Evolutionary conservation across 257 asterid genomes (phyloP).

Genomic region (Rubia yunnanensis): DNA sequence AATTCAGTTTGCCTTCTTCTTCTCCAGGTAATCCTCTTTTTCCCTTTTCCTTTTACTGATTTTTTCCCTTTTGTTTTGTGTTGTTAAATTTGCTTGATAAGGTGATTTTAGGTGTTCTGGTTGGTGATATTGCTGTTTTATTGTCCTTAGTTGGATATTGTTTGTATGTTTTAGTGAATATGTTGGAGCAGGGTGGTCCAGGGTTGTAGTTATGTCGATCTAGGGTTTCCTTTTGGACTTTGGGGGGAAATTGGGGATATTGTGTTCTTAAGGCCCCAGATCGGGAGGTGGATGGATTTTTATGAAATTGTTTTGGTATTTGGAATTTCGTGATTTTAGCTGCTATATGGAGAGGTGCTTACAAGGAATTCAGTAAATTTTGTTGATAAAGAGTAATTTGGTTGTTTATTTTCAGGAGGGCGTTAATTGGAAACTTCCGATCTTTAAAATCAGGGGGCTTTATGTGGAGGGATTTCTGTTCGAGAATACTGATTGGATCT

Average conservation of each 20-base stretch:
- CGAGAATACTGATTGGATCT: conserved; percentile 1
- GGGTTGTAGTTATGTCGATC: conserved; percentile 18
- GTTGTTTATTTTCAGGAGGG: not conserved
- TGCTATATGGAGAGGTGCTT: conserved; percentile 9
- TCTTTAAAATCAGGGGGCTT: conserved; percentile 4
- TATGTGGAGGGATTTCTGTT: conserved; percentile 5
- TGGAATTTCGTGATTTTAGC: conserved; percentile 3
- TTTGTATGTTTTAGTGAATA: not conserved
- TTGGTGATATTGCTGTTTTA: not conserved
- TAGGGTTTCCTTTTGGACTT: conserved; percentile 11
- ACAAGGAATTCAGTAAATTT: not conserved
- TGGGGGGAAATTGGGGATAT: conserved; percentile 5
- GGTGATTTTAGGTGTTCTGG: not conserved
- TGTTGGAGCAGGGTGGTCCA: not conserved
- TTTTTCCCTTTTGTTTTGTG: not conserved
- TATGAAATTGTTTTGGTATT: not conserved
- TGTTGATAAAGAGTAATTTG: not conserved
- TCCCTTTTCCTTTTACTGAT: not conserved
- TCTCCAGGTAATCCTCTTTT: conserved; percentile 4
- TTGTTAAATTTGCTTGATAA: not conserved
- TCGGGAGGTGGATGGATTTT: conserved; percentile 6
- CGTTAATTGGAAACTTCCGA: conserved; percentile 5
- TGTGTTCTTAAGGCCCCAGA: conserved; percentile 4
- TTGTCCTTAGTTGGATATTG: not conserved
- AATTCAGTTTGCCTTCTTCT: conserved; percentile 12